phyloP scores from a whole-genome alignment of 331 rosid genomes.

The Quercus tomentella region DNA sequence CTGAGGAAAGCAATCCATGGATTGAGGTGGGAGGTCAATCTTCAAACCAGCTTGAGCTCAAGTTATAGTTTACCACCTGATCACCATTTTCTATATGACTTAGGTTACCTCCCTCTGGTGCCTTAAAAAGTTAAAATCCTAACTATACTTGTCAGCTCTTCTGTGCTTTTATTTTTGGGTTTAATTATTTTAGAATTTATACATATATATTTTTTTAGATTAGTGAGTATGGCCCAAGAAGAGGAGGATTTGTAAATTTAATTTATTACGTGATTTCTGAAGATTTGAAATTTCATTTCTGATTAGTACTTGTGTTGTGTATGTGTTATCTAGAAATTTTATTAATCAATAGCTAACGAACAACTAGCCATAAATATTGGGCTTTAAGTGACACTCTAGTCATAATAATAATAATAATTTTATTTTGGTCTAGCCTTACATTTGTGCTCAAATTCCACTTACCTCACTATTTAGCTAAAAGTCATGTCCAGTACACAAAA shows the following conservation, averaged over 20 bases:
- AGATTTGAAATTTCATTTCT: background rate
- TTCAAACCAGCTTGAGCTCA: conserved; percentile 70
- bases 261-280: background rate
- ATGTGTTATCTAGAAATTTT: too few species aligned
- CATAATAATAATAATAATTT: too few species aligned
- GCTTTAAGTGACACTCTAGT: too few species aligned
- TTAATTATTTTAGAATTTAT: background rate
- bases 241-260: background rate
- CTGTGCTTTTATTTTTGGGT: background rate
- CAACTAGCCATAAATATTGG: too few species aligned
- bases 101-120: conserved; percentile 2
- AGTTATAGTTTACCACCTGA: conserved; percentile 33
- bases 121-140: conserved; percentile 13
- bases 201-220: too few species aligned
- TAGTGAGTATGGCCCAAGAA: too few species aligned
- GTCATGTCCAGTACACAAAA: too few species aligned
- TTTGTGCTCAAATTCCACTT: too few species aligned
- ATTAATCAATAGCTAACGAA: too few species aligned
- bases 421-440: too few species aligned
- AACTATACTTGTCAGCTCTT: conserved; percentile 25
- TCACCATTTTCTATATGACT: conserved; percentile 22
- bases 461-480: too few species aligned
- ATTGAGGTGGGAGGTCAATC: conserved; percentile 27
- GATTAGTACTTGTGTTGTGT: too few species aligned
- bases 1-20: conserved; percentile 38